Conservation (phyloP, 139 green algal genomes). For the Chlorella sorokiniana region DNA sequence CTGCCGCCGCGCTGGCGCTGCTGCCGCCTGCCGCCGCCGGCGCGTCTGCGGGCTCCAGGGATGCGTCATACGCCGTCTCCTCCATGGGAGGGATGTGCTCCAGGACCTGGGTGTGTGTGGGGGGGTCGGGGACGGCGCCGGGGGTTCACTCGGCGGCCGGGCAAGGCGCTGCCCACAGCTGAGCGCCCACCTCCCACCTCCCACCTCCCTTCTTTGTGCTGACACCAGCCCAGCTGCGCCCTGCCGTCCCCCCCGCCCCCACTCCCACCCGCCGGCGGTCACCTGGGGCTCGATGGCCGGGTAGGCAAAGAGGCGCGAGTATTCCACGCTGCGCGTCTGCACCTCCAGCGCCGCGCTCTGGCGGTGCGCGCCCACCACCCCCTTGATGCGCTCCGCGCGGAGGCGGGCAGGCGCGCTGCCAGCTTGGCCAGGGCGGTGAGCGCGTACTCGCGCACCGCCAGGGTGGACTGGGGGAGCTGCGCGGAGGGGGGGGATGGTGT, state of each 20-base stretch:
- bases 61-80: constrained; percentile 69
- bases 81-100: constrained; percentile 94
- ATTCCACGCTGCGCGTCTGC: constrained; percentile 83
- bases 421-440: constrained; percentile 91
- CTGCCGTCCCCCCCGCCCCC: too few species aligned
- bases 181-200: too few species aligned
- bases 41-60: constrained; percentile 30
- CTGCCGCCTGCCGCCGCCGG: neutral
- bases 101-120: constrained; percentile 59
- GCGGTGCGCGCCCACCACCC: constrained; percentile 60
- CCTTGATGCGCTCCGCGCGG: constrained; percentile 38
- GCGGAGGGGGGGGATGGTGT: neutral
- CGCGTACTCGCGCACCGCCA: constrained; percentile 60
- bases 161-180: too few species aligned
- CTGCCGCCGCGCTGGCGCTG: constrained; percentile 35
- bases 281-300: constrained; percentile 57
- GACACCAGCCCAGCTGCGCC: too few species aligned
- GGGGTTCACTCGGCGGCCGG: too few species aligned
- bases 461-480: neutral
- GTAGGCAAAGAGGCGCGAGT: constrained; percentile 70
- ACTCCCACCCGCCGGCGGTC: neutral
- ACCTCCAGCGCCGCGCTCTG: constrained; percentile 73
- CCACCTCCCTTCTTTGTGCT: too few species aligned
- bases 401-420: constrained; percentile 59
- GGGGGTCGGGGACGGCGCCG: neutral